These are phyloP conservation scores for Plasmodium falciparum DNA, from an alignment of 169 alveolate species.

Conservation along the genomic window DNA sequence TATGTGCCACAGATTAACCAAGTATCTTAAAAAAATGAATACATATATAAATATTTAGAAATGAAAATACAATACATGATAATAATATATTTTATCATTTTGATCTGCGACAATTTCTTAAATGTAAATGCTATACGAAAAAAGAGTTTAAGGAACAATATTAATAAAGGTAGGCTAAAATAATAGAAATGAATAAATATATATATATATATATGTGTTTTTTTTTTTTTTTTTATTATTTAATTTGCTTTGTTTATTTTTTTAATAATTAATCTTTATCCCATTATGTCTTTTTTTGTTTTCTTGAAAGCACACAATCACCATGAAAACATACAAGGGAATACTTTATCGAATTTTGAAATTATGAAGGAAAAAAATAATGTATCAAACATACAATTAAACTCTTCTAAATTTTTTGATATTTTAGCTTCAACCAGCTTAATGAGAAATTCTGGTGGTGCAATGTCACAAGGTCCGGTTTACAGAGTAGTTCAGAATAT, in stretches of 20 bases:
- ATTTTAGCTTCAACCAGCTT: conserved; percentile 30
- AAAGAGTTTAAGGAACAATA: conserved; percentile 22
- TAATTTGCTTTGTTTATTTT: background rate
- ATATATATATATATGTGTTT: background rate
- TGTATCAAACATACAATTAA: conserved; percentile 53
- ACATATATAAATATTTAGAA: no score
- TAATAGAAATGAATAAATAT: background rate
- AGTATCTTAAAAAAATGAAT: conserved; percentile 31
- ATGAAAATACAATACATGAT: background rate
- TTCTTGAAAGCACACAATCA: conserved; percentile 14
- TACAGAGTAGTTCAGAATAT: conserved; percentile 52
- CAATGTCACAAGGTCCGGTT: background rate
- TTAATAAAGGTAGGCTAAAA: conserved; percentile 41
- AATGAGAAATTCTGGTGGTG: conserved; percentile 33
- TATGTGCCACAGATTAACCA: conserved; percentile 18
- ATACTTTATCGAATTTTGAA: conserved; percentile 33
- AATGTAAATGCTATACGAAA: conserved; percentile 24
- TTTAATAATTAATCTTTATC: background rate
- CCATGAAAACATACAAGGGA: conserved; percentile 20
- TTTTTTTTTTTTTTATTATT: no score
- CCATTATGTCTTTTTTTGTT: conserved; percentile 3
- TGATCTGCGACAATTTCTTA: conserved; percentile 16
- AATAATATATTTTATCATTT: conserved; percentile 36
- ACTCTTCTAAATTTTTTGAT: conserved; percentile 40
- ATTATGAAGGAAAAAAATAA: conserved; percentile 53